Percentiles rank a stretch among this genome's conserved stretches.
phyloP scores from a whole-genome alignment of 768 basidiomycete genomes.

The Baorangia bicolor region DNA sequence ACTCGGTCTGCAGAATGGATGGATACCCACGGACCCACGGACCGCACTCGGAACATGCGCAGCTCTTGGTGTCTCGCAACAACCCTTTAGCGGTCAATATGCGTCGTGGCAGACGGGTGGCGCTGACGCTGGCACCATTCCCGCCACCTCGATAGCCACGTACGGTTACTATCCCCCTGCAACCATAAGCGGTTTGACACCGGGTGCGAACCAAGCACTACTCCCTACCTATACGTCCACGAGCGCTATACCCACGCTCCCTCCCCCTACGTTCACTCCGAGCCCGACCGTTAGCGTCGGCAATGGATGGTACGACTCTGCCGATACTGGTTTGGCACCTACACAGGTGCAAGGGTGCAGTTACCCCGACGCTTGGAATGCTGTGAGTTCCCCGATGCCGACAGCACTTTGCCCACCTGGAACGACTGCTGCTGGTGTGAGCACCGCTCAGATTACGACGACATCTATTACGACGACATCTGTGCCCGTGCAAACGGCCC shows the following conservation, averaged over 20 bases:
- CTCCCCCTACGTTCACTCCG: constrained; percentile 52
- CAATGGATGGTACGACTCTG: constrained; percentile 57
- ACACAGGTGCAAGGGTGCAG: constrained; percentile 61
- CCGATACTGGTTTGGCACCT: constrained; percentile 52
- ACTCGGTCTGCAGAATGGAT: constrained; percentile 69
- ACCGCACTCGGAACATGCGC: constrained; percentile 63
- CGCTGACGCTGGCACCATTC: constrained; percentile 50
- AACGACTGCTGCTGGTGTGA: not conserved
- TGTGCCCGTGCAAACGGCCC: not conserved
- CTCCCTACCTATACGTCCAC: constrained; percentile 69
- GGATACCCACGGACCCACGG: constrained; percentile 76
- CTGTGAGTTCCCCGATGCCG: constrained; percentile 48
- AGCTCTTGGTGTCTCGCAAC: constrained; percentile 44
- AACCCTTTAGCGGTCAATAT: constrained; percentile 52
- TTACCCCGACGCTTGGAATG: constrained; percentile 67
- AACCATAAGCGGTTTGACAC: constrained; percentile 45
- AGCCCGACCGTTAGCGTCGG: constrained; percentile 42
- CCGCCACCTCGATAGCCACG: constrained; percentile 37
- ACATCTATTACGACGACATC: constrained; percentile 3
- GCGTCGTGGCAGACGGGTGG: constrained; percentile 70
- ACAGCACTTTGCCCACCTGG: constrained; percentile 40
- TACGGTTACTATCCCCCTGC: constrained; percentile 57
- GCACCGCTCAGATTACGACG: constrained; percentile 4
- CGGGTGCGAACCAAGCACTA: constrained; percentile 33
- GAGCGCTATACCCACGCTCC: constrained; percentile 54